Base-by-base conservation (phyloP, 1,139 yeast genomes). In the Sugiyamaella neomexicana region DNA sequence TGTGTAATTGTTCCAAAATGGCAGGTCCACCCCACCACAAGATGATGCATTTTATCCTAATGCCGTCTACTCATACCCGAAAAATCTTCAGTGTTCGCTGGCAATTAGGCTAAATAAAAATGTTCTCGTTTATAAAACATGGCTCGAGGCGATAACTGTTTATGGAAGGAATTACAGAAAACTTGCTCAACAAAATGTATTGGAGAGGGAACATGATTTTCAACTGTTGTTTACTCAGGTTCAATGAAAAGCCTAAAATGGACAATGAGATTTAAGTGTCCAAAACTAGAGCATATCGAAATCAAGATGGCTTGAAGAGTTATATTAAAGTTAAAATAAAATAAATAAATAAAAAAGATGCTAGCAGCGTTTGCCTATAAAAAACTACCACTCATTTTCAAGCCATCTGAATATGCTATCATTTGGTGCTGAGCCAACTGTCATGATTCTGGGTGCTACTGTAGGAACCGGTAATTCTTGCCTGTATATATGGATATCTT, bases 41-140 rank as follows among this genome's bases (percentile, higher is more conserved):
- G 15, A 6, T 13, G 46, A 9, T 23, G 51, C 51, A 47, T 47
- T 47, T 29, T 29, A 47, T 47, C 51, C 51, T 47, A 47, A 47
- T 47, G 51, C 51, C 31, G 23, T 32, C 40, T 47, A 39, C 42
- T 47, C 17, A 32, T 38, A 47, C 51, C 51, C 40, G 49, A 45
- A 45, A n/a, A 38, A 34, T n/a, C 17, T 17, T 17, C 29, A 23
- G 32, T n/a, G 10, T 9, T 40, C 44, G 32, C 32, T 23, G n/a
- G 15, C 12, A 7, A 40, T 40, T 40, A 40, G 44, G 44, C 44
- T 40, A 40, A 31, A 25, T 23, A 16, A 10, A 34, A 34, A 34
- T 34, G 15, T 34, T 34, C 38, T 34, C 38, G 16, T 17, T 10
- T 25, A 40, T 23, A 23, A 39, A 25, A 23, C 13, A 40, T 8